These are phyloP conservation scores for Plasmodium inui DNA, from an alignment of 169 alveolate species.

Conservation along the genomic window DNA sequence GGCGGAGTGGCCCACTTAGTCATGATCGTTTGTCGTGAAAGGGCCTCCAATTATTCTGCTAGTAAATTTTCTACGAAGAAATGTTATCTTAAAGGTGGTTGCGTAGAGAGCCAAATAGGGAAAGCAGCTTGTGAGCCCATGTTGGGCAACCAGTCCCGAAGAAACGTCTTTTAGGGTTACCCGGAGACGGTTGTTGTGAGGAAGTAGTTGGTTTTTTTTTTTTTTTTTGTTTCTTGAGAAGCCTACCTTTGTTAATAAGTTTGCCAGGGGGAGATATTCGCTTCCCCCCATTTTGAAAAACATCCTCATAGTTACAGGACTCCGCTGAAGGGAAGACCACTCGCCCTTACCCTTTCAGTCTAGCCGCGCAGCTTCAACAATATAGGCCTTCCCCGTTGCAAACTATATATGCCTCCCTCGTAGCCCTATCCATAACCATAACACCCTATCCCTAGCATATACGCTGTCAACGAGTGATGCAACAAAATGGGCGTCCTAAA, in stretches of 20 bases:
- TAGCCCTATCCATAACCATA: not conserved
- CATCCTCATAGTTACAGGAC: not conserved
- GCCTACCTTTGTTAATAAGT: not conserved
- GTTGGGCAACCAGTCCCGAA: not conserved
- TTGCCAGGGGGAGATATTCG: not conserved
- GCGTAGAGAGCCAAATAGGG: not conserved
- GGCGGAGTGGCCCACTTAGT: not conserved
- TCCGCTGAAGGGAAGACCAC: not conserved
- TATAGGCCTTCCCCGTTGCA: not conserved
- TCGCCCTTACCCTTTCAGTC: not conserved
- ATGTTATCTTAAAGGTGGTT: too few relatives aligned
- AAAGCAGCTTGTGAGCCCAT: not conserved
- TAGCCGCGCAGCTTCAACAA: not conserved
- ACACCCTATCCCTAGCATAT: not conserved
- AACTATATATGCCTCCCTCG: not conserved
- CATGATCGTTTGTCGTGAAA: not conserved
- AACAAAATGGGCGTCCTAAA: conserved; percentile 43
- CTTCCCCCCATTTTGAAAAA: not conserved
- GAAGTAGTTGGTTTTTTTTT: not conserved
- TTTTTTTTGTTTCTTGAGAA: too few relatives aligned
- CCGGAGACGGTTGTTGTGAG: not conserved
- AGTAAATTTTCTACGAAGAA: too few relatives aligned
- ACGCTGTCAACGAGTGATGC: not conserved
- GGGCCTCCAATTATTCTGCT: not conserved
- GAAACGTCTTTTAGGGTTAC: not conserved